Evolutionary conservation across 2,329 filamentous ascomycete species (phyloP).

Genomic region (Venturia nashicola): DNA sequence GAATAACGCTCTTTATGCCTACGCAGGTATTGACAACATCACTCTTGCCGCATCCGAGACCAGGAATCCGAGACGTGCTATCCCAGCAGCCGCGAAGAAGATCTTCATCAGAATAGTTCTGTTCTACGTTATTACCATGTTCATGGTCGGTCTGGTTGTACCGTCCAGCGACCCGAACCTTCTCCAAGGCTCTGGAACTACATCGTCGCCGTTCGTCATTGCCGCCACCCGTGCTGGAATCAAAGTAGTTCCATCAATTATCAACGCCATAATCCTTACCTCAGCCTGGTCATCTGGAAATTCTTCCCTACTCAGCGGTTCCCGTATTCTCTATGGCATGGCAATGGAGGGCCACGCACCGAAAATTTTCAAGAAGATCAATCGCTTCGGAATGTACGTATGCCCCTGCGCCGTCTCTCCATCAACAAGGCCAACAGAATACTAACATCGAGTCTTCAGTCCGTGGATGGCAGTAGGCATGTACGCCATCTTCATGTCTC

Average conservation of each 20-base stretch:
- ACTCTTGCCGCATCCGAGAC: slow-evolving; percentile 8
- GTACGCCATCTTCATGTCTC: slow-evolving; percentile 23
- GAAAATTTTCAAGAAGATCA: slow-evolving; percentile 27
- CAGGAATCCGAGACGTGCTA: slow-evolving; percentile 10
- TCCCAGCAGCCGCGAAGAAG: slow-evolving; percentile 6
- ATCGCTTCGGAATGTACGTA: slow-evolving; percentile 23
- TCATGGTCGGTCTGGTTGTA: slow-evolving; percentile 11
- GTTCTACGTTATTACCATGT: slow-evolving; percentile 11
- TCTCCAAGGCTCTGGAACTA: background rate
- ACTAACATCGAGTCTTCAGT: slow-evolving; percentile 18
- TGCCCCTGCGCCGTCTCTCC: slow-evolving; percentile 15
- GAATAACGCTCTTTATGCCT: slow-evolving; percentile 29
- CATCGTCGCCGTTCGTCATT: slow-evolving; percentile 9
- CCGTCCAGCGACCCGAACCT: slow-evolving; percentile 13
- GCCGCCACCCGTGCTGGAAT: slow-evolving; percentile 5
- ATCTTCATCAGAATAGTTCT: slow-evolving; percentile 10
- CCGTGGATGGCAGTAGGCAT: slow-evolving; percentile 28
- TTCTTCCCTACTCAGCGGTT: slow-evolving; percentile 41
- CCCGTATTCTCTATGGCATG: background rate
- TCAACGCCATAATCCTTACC: slow-evolving; percentile 5
- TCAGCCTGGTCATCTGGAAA: slow-evolving; percentile 28
- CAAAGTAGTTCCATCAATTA: slow-evolving; percentile 9
- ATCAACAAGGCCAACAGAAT: slow-evolving; percentile 4
- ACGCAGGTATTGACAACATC: slow-evolving; percentile 18
- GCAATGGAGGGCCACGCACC: background rate